Evolutionary conservation across 2,329 filamentous ascomycete genomes (phyloP).

Genomic region (Botrytis byssoidea): DNA sequence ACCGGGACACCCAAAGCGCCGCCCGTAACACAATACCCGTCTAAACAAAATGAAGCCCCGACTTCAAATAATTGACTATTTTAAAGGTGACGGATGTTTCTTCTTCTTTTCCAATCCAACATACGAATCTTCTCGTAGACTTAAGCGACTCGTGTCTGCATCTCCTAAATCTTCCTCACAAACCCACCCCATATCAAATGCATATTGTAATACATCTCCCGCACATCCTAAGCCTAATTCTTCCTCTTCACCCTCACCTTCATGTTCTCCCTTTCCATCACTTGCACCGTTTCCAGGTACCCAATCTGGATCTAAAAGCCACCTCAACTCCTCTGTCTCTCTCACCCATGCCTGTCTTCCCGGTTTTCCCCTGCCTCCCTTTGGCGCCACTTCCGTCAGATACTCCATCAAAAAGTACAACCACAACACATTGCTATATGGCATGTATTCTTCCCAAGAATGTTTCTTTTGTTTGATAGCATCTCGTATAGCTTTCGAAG

Average conservation of each 20-base stretch:
- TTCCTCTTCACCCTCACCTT: background rate
- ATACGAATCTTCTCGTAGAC: background rate
- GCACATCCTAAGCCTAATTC: conserved; percentile 22
- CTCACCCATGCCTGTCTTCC: background rate
- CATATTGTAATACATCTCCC: conserved; percentile 28
- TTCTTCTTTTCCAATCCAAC: background rate
- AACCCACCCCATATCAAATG: conserved; percentile 30
- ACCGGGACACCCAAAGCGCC: background rate
- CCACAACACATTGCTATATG: conserved; percentile 66
- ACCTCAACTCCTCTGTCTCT: background rate
- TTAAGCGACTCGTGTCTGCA: background rate
- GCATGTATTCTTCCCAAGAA: conserved; percentile 53
- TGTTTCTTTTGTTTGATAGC: conserved; percentile 16
- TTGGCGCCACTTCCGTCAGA: conserved; percentile 7
- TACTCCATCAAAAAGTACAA: conserved; percentile 46
- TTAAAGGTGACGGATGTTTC: background rate
- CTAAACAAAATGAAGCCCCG: background rate
- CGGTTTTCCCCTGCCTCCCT: background rate
- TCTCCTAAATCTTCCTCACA: conserved; percentile 25
- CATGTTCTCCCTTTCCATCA: background rate
- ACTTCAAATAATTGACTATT: background rate
- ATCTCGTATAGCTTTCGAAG: conserved; percentile 2
- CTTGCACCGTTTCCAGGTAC: background rate
- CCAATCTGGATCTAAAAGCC: conserved; percentile 12
- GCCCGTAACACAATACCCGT: background rate